phyloP scores from a whole-genome alignment of 495 filamentous ascomycete genomes.

The Neurospora africana region DNA sequence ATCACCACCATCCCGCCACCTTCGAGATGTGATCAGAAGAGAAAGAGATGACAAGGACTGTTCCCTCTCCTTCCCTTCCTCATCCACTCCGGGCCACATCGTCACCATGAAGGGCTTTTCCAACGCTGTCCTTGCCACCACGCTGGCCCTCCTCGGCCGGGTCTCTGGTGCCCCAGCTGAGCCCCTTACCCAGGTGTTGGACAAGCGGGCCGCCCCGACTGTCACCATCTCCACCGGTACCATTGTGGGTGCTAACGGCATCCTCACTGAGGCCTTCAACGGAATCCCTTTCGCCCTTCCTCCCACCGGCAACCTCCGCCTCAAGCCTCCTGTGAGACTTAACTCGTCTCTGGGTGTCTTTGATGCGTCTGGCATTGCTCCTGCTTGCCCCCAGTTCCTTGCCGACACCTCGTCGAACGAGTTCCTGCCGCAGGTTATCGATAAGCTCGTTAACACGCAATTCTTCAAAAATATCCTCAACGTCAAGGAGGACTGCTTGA shows the following conservation, averaged over 20 bases:
- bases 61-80: not conserved
- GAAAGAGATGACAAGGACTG: not conserved
- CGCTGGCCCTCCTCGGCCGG: conserved; percentile 14
- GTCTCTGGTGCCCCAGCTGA: conserved; percentile 22
- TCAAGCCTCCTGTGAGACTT: conserved; percentile 32
- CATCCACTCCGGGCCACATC: not conserved
- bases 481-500: conserved; percentile 58
- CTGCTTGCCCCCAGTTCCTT: conserved; percentile 46
- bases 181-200: conserved; percentile 20
- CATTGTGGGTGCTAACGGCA: conserved; percentile 32
- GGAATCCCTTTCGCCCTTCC: conserved; percentile 40
- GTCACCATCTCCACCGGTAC: conserved; percentile 40
- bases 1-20: not conserved
- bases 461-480: conserved; percentile 42
- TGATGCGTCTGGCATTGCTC: conserved; percentile 37
- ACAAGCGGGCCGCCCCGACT: conserved; percentile 32
- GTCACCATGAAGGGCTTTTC: conserved; percentile 22
- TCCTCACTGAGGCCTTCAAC: conserved; percentile 31
- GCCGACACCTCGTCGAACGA: conserved; percentile 32
- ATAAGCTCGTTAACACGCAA: conserved; percentile 42
- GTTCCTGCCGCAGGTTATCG: conserved; percentile 39
- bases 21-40: not conserved
- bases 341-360: conserved; percentile 36
- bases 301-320: conserved; percentile 31
- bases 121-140: conserved; percentile 8